Evolutionary conservation across 257 asterid genomes (phyloP), one percentile per base, ranked within the genome.

Genomic region (Lavandula angustifolia): DNA sequence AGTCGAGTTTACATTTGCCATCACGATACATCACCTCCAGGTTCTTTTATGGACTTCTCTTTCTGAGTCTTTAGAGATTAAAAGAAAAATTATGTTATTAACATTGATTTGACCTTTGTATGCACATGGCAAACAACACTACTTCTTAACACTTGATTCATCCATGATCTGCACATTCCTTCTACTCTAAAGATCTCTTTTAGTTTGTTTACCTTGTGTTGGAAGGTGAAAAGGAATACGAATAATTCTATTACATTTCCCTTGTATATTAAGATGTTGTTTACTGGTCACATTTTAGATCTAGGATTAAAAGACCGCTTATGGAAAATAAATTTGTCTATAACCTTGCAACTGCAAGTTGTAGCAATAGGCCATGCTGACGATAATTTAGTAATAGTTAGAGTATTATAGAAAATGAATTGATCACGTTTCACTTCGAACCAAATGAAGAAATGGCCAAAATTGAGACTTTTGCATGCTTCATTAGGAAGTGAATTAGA

Each of bases 21-120:
- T 67, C 98, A 78, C 49, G 88, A 91, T 57, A 86, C 98, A 11
- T 74, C 87, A 17, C 90, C 98, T 54, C 96, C 98, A 77, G 95
- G 96, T 89, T 64, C 67, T 32, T 76, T 67, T 70, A 13, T 68
- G 16, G 65, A 38, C 22, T 61, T 73, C 49, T 55, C 35, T 50
- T 9, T 42, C 42, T 47, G 34, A 14, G 27, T 49, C 72, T 48
- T 27, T 44, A 34, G 9, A 62, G 13, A 42, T 4, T 22, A 52
- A 53, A 52, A 14, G 14, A 38, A 48, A 59, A 69, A 18, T 6
- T 37, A 29, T 37, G 48, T n/a, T 52, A 50, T 27, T 58, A 47
- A 56, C 49, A 32, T 46, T 67, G 37, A 49, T 68, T 47, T 22
- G 17, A 22, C n/a, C 22, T 13, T 57, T 37, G 53, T 37, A 29